Evolutionary conservation across 2,329 filamentous ascomycete genomes (phyloP), one percentile per base, ranked within the genome.

Genomic region (Juglanconis juglandina): DNA sequence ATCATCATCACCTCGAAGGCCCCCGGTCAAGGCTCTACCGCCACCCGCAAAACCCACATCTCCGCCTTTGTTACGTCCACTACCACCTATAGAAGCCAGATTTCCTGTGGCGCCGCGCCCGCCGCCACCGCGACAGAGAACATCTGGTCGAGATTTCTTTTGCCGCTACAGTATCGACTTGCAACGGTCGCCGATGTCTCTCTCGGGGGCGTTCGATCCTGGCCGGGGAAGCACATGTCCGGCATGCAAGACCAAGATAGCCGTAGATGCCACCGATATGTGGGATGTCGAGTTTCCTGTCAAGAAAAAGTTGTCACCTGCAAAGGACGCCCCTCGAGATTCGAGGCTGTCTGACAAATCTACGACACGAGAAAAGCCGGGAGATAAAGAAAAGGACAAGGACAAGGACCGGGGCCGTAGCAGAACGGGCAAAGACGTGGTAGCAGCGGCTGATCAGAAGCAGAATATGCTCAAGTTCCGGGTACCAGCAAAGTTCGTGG

Each of bases 161-260:
- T 75, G 73, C 61, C 68, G 65, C 14, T 73, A 72, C 54, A 71
- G 71, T 17, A 58, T 67, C 7, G 66, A 70, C 8, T 64, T 74
- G 5, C 73, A 75, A 61, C 66, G 64, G 32, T 62, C 65, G n/a
- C 53, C 66, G 37, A 64, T 68, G 55, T 66, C 65, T 0, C 55
- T 73, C 3, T 66, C 66, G 7, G 54, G 59, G 5, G 62, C 63
- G 0, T 68, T 68, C 1, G 64, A 63, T 13, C 62, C 62, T 49
- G 65, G 66, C 30, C 51, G 44, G 39, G 51, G 53, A 34, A 61
- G 64, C 53, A 49, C 48, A 17, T 73, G 71, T 57, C 71, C 70
- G 2, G 66, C 58, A 1, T 73, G 71, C 58, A 63, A 64, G 3
- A 49, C 66, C 4, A 63, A 62, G 24, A 47, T 73, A 13, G 64